phyloP scores from a whole-genome alignment of 305 asterid genomes.

The Euphrasia arctica region DNA sequence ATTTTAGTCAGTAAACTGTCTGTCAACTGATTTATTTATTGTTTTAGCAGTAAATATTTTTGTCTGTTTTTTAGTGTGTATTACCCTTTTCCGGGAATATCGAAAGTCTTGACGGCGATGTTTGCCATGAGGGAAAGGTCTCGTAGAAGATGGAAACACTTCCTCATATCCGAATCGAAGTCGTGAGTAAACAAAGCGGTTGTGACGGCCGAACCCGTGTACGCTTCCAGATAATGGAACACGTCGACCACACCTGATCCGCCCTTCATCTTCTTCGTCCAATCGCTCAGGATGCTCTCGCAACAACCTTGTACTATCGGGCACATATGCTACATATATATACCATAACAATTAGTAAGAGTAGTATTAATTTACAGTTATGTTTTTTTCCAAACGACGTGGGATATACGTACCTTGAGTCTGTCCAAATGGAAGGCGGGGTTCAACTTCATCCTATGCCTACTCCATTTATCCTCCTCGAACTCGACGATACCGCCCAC shows the following conservation, averaged over 20 bases:
- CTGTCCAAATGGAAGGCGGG: conserved; percentile 38
- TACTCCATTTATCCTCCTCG: conserved; percentile 39
- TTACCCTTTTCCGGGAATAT: conserved; percentile 6
- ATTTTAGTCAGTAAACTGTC: no score
- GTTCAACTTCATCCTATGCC: conserved; percentile 28
- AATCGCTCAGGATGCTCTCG: conserved; percentile 1
- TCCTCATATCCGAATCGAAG: background rate
- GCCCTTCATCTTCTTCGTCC: conserved; percentile 4
- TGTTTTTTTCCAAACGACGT: no score
- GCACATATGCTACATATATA: background rate
- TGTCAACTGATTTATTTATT: no score
- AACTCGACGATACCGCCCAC: conserved; percentile 26
- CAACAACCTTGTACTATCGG: background rate
- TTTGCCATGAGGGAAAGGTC: conserved; percentile 8
- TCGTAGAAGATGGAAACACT: conserved; percentile 2
- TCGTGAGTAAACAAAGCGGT: background rate
- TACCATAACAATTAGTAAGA: no score
- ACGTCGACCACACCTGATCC: conserved; percentile 8
- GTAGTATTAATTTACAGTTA: no score
- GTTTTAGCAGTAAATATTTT: no score
- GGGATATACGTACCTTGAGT: conserved; percentile 29
- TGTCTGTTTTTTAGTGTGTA: no score
- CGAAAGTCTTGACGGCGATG: background rate
- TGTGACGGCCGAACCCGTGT: background rate
- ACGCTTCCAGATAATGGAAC: conserved; percentile 2